Evolutionary conservation across 2,329 filamentous ascomycete genomes (phyloP).

Genomic region (Ascochyta fabae): DNA sequence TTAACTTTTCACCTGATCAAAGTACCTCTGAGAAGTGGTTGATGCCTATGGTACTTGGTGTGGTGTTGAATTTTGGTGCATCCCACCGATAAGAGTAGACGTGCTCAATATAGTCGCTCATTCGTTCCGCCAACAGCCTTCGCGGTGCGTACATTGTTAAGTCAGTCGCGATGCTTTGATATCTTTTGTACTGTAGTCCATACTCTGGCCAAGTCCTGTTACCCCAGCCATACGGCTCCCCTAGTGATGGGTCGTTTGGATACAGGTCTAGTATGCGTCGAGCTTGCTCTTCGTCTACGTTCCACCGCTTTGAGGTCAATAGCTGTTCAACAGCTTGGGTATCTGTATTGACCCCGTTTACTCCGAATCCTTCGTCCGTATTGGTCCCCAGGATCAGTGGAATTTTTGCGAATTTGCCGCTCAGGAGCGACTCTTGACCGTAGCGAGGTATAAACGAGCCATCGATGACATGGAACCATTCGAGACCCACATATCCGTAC

Average conservation of each 20-base stretch:
- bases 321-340: slow-evolving; percentile 40
- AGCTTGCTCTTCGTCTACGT: slow-evolving; percentile 30
- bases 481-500: slow-evolving; percentile 35
- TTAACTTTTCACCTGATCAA: background rate
- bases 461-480: slow-evolving; percentile 44
- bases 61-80: slow-evolving; percentile 41
- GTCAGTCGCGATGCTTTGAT: slow-evolving; percentile 39
- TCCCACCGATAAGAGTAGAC: slow-evolving; percentile 44
- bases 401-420: slow-evolving; percentile 66
- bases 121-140: slow-evolving; percentile 30
- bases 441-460: slow-evolving; percentile 31
- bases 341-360: slow-evolving; percentile 56
- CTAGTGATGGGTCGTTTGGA: slow-evolving; percentile 51
- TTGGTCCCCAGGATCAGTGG: slow-evolving; percentile 69
- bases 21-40: slow-evolving; percentile 41
- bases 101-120: slow-evolving; percentile 27
- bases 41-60: slow-evolving; percentile 32
- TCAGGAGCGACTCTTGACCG: slow-evolving; percentile 42
- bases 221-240: slow-evolving; percentile 51
- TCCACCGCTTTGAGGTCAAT: slow-evolving; percentile 43
- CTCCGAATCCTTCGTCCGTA: slow-evolving; percentile 68
- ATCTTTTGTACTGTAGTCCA: slow-evolving; percentile 38
- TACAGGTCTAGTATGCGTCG: slow-evolving; percentile 34
- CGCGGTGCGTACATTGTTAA: slow-evolving; percentile 39
- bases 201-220: slow-evolving; percentile 40